phyloP scores from a whole-genome alignment of 495 filamentous ascomycete genomes.

The Tetracladium setigerum region DNA sequence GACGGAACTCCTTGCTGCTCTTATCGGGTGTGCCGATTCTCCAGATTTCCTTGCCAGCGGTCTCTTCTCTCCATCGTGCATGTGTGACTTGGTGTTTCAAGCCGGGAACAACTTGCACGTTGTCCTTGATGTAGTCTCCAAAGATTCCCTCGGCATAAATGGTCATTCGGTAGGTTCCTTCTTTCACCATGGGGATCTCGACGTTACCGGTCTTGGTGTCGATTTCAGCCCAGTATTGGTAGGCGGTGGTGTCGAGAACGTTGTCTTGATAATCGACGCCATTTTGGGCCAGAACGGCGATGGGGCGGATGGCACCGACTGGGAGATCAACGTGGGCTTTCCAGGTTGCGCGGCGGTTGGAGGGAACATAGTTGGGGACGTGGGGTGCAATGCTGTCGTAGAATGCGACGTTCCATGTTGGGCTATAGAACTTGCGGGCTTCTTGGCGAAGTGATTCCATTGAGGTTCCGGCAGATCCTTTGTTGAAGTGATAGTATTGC shows the following conservation, averaged over 20 bases:
- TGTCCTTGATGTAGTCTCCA: slow-evolving; percentile 40
- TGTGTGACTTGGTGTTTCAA: slow-evolving; percentile 21
- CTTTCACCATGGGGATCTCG: slow-evolving; percentile 38
- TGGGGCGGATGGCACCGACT: slow-evolving; percentile 30
- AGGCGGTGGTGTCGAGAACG: slow-evolving; percentile 34
- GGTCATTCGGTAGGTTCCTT: slow-evolving; percentile 46
- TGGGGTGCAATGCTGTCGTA: slow-evolving; percentile 49
- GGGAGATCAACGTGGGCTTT: slow-evolving; percentile 40
- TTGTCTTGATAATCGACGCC: slow-evolving; percentile 52
- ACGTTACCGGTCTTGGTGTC: slow-evolving; percentile 32
- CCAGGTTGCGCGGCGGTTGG: slow-evolving; percentile 32
- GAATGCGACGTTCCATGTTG: slow-evolving; percentile 44
- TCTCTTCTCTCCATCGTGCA: slow-evolving; percentile 39
- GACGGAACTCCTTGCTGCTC: slow-evolving; percentile 44
- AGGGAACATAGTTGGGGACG: slow-evolving; percentile 44
- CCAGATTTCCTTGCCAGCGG: slow-evolving; percentile 45
- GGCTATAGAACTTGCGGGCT: slow-evolving; percentile 35
- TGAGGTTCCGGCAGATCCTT: slow-evolving; percentile 31
- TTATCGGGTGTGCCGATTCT: slow-evolving; percentile 49
- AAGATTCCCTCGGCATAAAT: slow-evolving; percentile 51
- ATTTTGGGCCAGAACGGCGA: slow-evolving; percentile 44
- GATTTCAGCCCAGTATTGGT: slow-evolving; percentile 52
- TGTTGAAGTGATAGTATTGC: slow-evolving; percentile 52
- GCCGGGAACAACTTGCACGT: slow-evolving; percentile 29
- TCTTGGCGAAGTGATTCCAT: slow-evolving; percentile 38